A percentile compares a stretch with the other conserved stretches of the same genome.
phyloP scores from a whole-genome alignment of 192 early-diverging fungal genomes.

The Blastocladiella britannica region DNA sequence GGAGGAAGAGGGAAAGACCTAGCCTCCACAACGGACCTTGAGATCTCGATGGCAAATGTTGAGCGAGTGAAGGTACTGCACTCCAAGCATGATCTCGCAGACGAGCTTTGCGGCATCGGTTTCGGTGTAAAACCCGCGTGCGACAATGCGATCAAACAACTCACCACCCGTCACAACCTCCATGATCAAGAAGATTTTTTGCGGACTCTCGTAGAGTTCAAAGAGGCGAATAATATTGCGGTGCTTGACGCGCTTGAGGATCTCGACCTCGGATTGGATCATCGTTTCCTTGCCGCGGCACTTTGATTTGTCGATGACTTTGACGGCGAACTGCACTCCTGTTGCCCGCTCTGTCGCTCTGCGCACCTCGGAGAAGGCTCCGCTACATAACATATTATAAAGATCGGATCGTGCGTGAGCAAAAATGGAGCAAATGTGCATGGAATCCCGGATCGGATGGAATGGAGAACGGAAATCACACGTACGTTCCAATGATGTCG shows the following conservation, averaged over 20 bases:
- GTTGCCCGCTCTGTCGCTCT: constrained; percentile 24
- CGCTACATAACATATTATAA: no score
- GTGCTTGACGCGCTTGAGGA: constrained; percentile 42
- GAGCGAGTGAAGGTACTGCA: constrained; percentile 55
- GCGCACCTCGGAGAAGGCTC: constrained; percentile 38
- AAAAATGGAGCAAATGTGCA: not conserved
- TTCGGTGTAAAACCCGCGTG: constrained; percentile 51
- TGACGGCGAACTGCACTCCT: constrained; percentile 41
- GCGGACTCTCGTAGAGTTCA: constrained; percentile 7
- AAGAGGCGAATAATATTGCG: constrained; percentile 19
- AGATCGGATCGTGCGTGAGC: no score
- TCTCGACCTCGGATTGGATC: constrained; percentile 51
- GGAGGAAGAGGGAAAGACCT: no score
- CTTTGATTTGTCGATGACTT: constrained; percentile 44
- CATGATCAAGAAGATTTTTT: constrained; percentile 14
- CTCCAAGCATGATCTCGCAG: constrained; percentile 38
- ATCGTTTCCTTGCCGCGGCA: constrained; percentile 43
- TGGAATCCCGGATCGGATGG: not conserved
- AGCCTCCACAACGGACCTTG: no score
- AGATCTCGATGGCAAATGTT: constrained; percentile 88
- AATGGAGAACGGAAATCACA: not conserved
- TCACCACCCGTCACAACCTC: constrained; percentile 58
- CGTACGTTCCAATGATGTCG: not conserved
- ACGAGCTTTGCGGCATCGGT: constrained; percentile 55
- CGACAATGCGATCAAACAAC: constrained; percentile 78